Conservation (phyloP, 345 rosid species). For the Gynandropsis gynandra region DNA sequence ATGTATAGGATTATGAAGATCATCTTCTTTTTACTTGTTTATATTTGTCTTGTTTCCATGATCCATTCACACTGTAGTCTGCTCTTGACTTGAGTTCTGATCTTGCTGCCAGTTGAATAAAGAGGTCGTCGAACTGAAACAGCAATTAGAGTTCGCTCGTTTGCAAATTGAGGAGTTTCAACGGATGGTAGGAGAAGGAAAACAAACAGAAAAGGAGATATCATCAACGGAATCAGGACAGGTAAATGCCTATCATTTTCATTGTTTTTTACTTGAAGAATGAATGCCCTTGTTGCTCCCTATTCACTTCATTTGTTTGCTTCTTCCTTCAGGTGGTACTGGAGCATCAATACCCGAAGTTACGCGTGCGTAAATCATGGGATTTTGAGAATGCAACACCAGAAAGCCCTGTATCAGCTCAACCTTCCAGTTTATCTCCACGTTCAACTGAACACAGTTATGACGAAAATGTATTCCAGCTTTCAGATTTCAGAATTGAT, state of each 20-base stretch:
- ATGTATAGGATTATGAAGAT: neutral
- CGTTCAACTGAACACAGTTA: slow-evolving; percentile 51
- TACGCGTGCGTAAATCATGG: slow-evolving; percentile 60
- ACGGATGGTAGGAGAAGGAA: slow-evolving; percentile 31
- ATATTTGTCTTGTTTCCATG: slow-evolving; percentile 16
- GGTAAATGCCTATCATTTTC: slow-evolving; percentile 14
- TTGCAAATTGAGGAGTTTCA: slow-evolving; percentile 58
- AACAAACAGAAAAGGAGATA: slow-evolving; percentile 10
- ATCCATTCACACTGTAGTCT: slow-evolving; percentile 10
- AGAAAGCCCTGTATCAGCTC: slow-evolving; percentile 32
- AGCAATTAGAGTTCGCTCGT: slow-evolving; percentile 44
- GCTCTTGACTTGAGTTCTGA: slow-evolving; percentile 10
- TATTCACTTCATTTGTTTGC: slow-evolving; percentile 7
- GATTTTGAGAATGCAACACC: slow-evolving; percentile 39
- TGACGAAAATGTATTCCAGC: slow-evolving; percentile 49
- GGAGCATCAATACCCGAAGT: slow-evolving; percentile 54
- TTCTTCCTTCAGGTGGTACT: slow-evolving; percentile 39
- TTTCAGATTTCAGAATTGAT: slow-evolving; percentile 43
- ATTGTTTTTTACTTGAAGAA: neutral
- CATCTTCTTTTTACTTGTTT: slow-evolving; percentile 7
- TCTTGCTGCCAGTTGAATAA: slow-evolving; percentile 45
- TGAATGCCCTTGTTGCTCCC: slow-evolving; percentile 8
- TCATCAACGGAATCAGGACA: slow-evolving; percentile 33
- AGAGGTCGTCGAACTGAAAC: slow-evolving; percentile 47
- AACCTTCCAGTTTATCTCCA: slow-evolving; percentile 41